Evolutionary conservation across 2,329 filamentous ascomycete genomes (phyloP).

Genomic region (Lithohypha guttulata): DNA sequence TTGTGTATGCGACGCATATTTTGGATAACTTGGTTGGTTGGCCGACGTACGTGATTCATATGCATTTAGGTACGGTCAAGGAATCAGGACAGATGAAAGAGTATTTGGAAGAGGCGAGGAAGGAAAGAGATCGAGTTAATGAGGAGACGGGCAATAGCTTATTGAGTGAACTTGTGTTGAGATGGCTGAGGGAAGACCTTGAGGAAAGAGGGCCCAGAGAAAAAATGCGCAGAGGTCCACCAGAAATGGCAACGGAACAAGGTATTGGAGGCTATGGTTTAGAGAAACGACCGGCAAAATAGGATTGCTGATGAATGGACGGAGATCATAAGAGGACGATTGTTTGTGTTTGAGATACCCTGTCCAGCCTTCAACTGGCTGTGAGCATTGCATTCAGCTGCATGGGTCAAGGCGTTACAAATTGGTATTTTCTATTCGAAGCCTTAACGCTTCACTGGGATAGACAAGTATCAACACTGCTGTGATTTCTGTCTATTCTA

Average conservation of each 20-base stretch:
- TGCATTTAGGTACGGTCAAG: slow-evolving; percentile 80
- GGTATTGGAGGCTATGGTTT: slow-evolving; percentile 55
- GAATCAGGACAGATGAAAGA: slow-evolving; percentile 67
- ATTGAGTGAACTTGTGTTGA: slow-evolving; percentile 75
- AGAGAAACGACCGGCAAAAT: slow-evolving; percentile 32
- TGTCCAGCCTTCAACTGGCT: slow-evolving; percentile 11
- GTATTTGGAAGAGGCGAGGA: slow-evolving; percentile 46
- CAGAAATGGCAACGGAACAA: slow-evolving; percentile 24
- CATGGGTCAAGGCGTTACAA: not conserved
- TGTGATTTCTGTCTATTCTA: no score
- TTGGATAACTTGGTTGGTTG: slow-evolving; percentile 88
- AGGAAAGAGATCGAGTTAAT: slow-evolving; percentile 31
- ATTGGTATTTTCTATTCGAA: not conserved
- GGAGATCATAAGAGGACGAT: not conserved
- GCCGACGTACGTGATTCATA: slow-evolving; percentile 93
- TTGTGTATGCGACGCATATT: slow-evolving; percentile 97
- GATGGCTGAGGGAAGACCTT: slow-evolving; percentile 57
- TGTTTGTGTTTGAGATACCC: slow-evolving; percentile 5
- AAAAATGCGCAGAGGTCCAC: slow-evolving; percentile 9
- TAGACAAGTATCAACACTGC: not conserved
- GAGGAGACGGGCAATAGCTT: slow-evolving; percentile 60
- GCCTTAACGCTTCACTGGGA: slow-evolving; percentile 12
- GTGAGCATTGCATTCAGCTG: slow-evolving; percentile 10
- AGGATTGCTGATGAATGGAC: not conserved
- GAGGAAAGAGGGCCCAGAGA: slow-evolving; percentile 25